These are phyloP conservation scores for Zasmidium cellare DNA, from an alignment of 2,329 filamentous ascomycete genomes.

Conservation along the genomic window DNA sequence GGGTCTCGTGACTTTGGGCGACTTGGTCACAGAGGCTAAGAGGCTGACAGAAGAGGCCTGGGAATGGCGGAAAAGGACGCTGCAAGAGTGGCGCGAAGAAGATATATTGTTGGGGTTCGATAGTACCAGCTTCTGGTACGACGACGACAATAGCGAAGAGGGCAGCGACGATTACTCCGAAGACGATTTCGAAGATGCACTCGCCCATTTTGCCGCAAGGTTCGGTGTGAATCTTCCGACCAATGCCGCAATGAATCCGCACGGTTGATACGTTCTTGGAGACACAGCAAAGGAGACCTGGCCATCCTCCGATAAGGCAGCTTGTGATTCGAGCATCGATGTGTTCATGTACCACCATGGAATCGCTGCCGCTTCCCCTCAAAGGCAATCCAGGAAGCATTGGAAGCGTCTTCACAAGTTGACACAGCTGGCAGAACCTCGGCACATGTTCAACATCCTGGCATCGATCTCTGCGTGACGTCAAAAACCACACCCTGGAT, in stretches of 20 bases:
- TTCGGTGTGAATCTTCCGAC: background rate
- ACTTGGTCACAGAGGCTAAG: background rate
- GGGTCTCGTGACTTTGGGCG: background rate
- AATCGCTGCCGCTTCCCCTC: too few species aligned
- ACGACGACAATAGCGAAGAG: background rate
- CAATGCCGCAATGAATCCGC: background rate
- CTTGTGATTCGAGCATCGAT: too few species aligned
- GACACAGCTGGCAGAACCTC: background rate
- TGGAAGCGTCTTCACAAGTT: too few species aligned
- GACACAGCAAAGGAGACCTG: background rate
- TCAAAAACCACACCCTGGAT: constrained; percentile 2
- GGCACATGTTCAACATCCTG: background rate
- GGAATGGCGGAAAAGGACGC: background rate
- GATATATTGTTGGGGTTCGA: background rate
- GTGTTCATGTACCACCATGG: too few species aligned
- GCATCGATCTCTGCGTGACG: constrained; percentile 4
- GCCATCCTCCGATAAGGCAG: too few species aligned
- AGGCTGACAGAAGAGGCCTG: background rate
- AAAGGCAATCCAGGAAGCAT: too few species aligned
- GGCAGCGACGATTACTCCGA: background rate
- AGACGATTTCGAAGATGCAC: background rate
- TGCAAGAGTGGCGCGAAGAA: too few species aligned
- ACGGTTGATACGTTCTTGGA: background rate
- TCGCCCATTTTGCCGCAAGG: background rate
- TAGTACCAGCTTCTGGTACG: background rate